Evolutionary conservation across 768 basidiomycete species (phyloP), one percentile per base, ranked within the genome.

Genomic region (Calocera viscosa): DNA sequence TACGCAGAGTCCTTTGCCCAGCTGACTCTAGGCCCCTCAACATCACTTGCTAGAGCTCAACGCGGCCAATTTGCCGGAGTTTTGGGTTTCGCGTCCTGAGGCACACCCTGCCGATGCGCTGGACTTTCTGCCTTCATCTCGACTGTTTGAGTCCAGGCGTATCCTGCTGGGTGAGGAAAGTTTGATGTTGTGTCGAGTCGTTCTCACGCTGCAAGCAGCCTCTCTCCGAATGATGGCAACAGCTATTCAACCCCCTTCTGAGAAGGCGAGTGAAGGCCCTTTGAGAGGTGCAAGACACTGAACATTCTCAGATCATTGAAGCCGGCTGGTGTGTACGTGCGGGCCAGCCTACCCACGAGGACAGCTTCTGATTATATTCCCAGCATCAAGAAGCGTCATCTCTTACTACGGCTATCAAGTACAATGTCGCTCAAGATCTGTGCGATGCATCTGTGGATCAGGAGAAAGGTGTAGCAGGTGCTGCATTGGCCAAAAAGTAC

Each of bases 271-370:
- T 19, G 11, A 3, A 60, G 2, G 14, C 53, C 7, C 2, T 7
- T 28, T 19, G 19, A 5, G 14, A 14, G 7, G 30, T 30, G 24
- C 7, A 28, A 16, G 26, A 47, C 5, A 19, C 22, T 60, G 24
- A 32, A 11, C 10, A 32, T 32, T 7, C 30, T 2, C 22, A 60
- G 53, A 60, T 60, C 5, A 60, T 91, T 89, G 88, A 92, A 90
- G 82, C 88, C 87, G 75, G 87, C 91, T 68, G 90, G 82, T 0
- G 72, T 76, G 38, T 79, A 88, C 10, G 76, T 88, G 68, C 88
- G 91, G 72, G 79, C 82, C 1, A 7, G 8, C 5, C 43, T 7
- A 3, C 19, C 16, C 43, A 8, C 43, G 16, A 7, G 8, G 7
- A 19, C 3, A 17, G 16, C 8, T 47, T 5, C 16, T 47, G 24